Conservation (phyloP, 345 rosid genomes). For the Aquilaria sinensis region DNA sequence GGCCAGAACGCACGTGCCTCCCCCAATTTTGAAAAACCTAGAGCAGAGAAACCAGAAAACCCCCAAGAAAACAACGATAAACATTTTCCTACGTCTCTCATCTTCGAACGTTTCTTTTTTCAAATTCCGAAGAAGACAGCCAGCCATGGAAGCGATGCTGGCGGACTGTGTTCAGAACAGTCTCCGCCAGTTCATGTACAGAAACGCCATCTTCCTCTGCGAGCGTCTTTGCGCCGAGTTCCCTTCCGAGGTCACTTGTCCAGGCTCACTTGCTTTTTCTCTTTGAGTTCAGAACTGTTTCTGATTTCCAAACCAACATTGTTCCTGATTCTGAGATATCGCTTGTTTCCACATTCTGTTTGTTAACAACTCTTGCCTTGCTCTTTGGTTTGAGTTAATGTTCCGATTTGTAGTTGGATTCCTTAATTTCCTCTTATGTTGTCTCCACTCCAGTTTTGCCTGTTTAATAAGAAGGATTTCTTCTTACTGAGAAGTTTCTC, state of each 20-base stretch:
- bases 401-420: neutral
- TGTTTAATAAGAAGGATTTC: neutral
- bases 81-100: constrained; percentile 7
- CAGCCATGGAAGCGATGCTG: constrained; percentile 85
- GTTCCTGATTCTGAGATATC: neutral
- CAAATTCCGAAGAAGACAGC: constrained; percentile 18
- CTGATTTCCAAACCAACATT: too few relatives aligned
- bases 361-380: neutral
- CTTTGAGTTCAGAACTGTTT: too few relatives aligned
- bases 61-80: constrained; percentile 10
- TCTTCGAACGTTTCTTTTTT: neutral
- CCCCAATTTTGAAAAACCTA: constrained; percentile 27
- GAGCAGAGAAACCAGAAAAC: neutral
- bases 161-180: constrained; percentile 73
- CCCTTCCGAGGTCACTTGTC: constrained; percentile 73
- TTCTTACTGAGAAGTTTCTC: too few relatives aligned
- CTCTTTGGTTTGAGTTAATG: too few relatives aligned
- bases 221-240: constrained; percentile 99
- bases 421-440: neutral
- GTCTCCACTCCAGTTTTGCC: neutral
- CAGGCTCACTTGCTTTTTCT: too few relatives aligned
- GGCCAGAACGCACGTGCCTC: constrained; percentile 31
- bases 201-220: constrained; percentile 90
- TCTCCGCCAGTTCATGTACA: constrained; percentile 75
- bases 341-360: neutral